phyloP scores from a whole-genome alignment of 768 basidiomycete genomes.

The Rhodotorula toruloides region DNA sequence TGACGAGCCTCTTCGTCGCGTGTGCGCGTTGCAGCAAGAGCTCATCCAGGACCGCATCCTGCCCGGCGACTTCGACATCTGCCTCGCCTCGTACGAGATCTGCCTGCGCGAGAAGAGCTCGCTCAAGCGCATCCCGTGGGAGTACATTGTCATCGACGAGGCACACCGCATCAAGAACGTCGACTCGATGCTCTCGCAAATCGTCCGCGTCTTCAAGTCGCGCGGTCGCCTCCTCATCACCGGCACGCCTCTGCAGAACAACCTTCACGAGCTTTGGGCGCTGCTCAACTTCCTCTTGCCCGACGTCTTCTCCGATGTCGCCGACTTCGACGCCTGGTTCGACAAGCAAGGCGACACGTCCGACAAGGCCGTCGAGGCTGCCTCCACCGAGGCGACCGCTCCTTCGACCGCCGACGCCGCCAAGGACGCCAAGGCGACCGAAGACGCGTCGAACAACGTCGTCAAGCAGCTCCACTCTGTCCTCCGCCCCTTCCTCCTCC shows the following conservation, averaged over 20 bases:
- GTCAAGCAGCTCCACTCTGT: constrained; percentile 98
- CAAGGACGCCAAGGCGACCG: constrained; percentile 57
- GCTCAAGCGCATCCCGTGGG: constrained; percentile 89
- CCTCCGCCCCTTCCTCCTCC: constrained; percentile 83
- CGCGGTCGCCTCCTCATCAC: constrained; percentile 89
- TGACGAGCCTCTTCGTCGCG: not conserved
- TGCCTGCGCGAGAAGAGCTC: constrained; percentile 90
- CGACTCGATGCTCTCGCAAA: constrained; percentile 88
- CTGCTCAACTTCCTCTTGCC: constrained; percentile 74
- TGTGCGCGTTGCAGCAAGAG: constrained; percentile 51
- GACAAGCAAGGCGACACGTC: constrained; percentile 56
- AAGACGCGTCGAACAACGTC: constrained; percentile 67
- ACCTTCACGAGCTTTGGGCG: constrained; percentile 80
- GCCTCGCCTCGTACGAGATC: constrained; percentile 94
- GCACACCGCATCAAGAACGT: constrained; percentile 99
- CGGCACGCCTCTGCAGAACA: constrained; percentile 90
- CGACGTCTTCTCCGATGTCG: constrained; percentile 86
- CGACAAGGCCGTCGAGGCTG: constrained; percentile 10
- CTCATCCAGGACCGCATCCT: constrained; percentile 73
- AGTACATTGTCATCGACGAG: constrained; percentile 97
- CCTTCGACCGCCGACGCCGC: constrained; percentile 6
- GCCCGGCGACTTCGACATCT: constrained; percentile 83
- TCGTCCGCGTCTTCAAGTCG: constrained; percentile 82
- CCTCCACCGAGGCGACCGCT: constrained; percentile 71
- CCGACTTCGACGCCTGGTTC: constrained; percentile 87